A percentile compares a stretch with the other conserved stretches of the same genome.
Evolutionary conservation across 805 yeast species (phyloP).

Genomic region (Candida ulmi): DNA sequence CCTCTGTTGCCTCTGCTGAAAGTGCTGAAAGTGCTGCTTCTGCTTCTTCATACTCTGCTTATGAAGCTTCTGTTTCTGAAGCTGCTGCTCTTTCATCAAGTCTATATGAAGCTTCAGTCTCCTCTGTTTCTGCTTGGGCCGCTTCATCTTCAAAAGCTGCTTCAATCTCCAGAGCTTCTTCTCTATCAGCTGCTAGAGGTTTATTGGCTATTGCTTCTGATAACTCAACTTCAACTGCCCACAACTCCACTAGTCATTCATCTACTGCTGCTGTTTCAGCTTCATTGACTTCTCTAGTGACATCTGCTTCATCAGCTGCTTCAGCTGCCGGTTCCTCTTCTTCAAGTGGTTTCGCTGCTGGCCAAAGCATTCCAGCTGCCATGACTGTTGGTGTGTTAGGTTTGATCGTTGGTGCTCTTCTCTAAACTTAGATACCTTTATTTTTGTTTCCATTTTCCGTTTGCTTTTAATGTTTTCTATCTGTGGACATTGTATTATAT

Average conservation of each 20-base stretch:
- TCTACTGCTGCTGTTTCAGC: conserved; percentile 16
- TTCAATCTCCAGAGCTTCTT: conserved; percentile 12
- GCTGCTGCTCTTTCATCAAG: conserved; percentile 15
- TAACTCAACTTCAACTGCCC: conserved; percentile 22
- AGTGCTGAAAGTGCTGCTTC: conserved; percentile 7
- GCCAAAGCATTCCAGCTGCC: conserved; percentile 20
- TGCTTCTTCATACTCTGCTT: conserved; percentile 6
- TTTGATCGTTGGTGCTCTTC: conserved; percentile 23
- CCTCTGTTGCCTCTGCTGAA: conserved; percentile 16
- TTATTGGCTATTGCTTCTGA: conserved; percentile 37
- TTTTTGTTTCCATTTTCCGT: neutral
- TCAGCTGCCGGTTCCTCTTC: conserved; percentile 27
- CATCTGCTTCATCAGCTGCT: conserved; percentile 23
- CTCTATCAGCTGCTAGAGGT: conserved; percentile 32
- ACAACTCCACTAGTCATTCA: conserved; percentile 16
- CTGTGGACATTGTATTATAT: neutral
- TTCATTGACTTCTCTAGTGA: conserved; percentile 17
- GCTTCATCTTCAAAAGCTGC: conserved; percentile 5
- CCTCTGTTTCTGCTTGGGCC: too few relatives aligned
- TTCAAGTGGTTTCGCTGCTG: conserved; percentile 28
- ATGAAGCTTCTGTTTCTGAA: conserved; percentile 15
- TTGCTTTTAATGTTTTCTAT: neutral
- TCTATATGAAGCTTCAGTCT: conserved; percentile 12
- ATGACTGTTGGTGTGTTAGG: conserved; percentile 22
- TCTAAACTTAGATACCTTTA: conserved; percentile 5